These are phyloP conservation scores for Colletotrichum sp. DNA, from an alignment of 2,329 filamentous ascomycete species.

Conservation along the genomic window DNA sequence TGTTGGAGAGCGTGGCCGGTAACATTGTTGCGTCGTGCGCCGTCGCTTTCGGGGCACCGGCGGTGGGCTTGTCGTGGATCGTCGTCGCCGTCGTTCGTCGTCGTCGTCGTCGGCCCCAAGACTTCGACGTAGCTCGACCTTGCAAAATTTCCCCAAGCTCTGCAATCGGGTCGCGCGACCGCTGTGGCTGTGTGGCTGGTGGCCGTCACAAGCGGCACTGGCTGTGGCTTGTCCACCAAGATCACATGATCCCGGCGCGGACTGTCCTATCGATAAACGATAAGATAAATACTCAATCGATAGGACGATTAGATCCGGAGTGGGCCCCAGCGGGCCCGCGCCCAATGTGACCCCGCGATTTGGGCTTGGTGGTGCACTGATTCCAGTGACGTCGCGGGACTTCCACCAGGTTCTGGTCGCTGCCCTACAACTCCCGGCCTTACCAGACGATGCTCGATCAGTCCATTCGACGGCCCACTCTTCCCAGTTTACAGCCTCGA, in stretches of 20 bases:
- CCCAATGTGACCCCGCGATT: constrained; percentile 14
- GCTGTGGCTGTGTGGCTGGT: constrained; percentile 14
- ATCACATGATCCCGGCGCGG: not conserved
- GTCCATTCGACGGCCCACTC: constrained; percentile 18
- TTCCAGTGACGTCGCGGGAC: constrained; percentile 28
- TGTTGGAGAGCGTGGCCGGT: constrained; percentile 32
- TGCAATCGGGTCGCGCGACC: constrained; percentile 6
- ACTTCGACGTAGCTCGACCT: not conserved
- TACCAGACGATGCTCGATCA: constrained; percentile 12
- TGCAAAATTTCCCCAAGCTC: constrained; percentile 24
- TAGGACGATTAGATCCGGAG: not conserved
- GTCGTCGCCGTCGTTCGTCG: constrained; percentile 4
- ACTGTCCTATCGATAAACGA: not conserved
- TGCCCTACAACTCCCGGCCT: constrained; percentile 22
- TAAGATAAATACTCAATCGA: not conserved
- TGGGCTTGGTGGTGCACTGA: constrained; percentile 7
- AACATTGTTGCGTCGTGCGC: constrained; percentile 38
- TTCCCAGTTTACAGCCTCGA: constrained; percentile 6
- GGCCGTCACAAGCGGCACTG: no score
- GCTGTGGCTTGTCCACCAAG: not conserved
- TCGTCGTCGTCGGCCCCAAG: constrained; percentile 12
- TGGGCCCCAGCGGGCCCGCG: not conserved
- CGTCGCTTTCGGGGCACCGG: not conserved
- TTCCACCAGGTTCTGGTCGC: constrained; percentile 29
- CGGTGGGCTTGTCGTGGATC: not conserved